Percentiles rank a stretch among this genome's conserved stretches.
Evolutionary conservation across 2,329 filamentous ascomycete genomes (phyloP).

Genomic region (Neonectria ditissima): DNA sequence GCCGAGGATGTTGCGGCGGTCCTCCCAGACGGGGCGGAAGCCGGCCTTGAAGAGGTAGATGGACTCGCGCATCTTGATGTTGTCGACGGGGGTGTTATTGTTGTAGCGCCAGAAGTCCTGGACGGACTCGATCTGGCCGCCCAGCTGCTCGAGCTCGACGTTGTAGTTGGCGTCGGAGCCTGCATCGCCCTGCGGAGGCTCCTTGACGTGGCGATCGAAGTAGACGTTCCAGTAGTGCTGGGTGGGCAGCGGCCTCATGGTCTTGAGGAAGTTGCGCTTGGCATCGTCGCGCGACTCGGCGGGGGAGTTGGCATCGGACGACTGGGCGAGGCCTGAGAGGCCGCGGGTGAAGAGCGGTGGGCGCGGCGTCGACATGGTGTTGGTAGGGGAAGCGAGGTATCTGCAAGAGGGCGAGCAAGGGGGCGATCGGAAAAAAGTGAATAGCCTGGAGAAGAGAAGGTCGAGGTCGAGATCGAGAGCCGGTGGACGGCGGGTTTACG

Average conservation of each 20-base stretch:
- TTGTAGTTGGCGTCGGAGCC: slow-evolving; percentile 60
- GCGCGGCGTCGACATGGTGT: slow-evolving; percentile 65
- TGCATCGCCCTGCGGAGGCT: slow-evolving; percentile 48
- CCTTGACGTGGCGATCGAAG: slow-evolving; percentile 67
- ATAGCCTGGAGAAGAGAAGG: not conserved
- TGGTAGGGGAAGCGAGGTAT: slow-evolving; percentile 28
- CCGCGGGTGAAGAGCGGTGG: slow-evolving; percentile 72
- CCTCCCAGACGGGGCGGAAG: slow-evolving; percentile 84
- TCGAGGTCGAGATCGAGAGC: not conserved
- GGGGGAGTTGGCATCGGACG: slow-evolving; percentile 72
- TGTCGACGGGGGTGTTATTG: slow-evolving; percentile 82
- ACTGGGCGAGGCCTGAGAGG: slow-evolving; percentile 71
- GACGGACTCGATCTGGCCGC: slow-evolving; percentile 77
- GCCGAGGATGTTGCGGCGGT: slow-evolving; percentile 85
- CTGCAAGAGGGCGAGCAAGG: not conserved
- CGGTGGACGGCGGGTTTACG: slow-evolving; percentile 5
- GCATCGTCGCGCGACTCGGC: slow-evolving; percentile 81
- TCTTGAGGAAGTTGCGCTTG: slow-evolving; percentile 85
- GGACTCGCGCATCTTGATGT: slow-evolving; percentile 81
- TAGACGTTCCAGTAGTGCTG: slow-evolving; percentile 85
- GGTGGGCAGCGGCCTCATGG: slow-evolving; percentile 77
- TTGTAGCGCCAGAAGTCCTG: slow-evolving; percentile 88
- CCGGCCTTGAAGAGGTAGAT: slow-evolving; percentile 85
- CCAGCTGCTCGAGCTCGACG: slow-evolving; percentile 70
- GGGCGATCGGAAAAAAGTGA: not conserved